Evolutionary conservation across 169 alveolate species (phyloP).

Genomic region (Cryptosporidium muris): DNA sequence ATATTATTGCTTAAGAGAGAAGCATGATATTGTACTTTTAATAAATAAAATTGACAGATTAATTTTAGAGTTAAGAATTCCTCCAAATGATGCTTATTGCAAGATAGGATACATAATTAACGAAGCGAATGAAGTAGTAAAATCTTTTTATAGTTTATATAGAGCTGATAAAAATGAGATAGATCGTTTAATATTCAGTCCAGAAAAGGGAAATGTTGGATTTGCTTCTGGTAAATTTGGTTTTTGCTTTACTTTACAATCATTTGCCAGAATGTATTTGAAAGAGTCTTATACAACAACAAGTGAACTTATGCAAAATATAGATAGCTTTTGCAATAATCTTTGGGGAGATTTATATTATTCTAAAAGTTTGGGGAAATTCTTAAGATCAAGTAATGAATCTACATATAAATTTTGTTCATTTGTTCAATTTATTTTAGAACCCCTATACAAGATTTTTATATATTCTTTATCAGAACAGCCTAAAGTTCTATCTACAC

Average conservation of each 20-base stretch:
- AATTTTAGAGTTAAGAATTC: conserved; percentile 94
- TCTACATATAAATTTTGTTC: conserved; percentile 85
- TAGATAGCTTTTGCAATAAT: conserved; percentile 80
- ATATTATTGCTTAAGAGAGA: conserved; percentile 82
- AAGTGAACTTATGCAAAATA: conserved; percentile 16
- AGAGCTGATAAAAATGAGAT: neutral
- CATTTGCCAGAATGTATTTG: conserved; percentile 90
- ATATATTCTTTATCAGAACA: conserved; percentile 95
- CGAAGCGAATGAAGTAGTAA: conserved; percentile 4
- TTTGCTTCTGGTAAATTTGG: conserved; percentile 94
- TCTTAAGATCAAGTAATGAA: conserved; percentile 76
- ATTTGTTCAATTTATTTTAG: conserved; percentile 96
- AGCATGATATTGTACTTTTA: conserved; percentile 80
- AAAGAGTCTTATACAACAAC: conserved; percentile 1
- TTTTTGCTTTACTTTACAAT: conserved; percentile 90
- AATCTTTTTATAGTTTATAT: conserved; percentile 6
- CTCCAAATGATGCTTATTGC: conserved; percentile 99
- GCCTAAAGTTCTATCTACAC: conserved; percentile 89
- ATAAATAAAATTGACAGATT: conserved; percentile 96
- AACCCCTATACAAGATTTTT: conserved; percentile 97
- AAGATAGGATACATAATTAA: conserved; percentile 84
- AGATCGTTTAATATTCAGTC: conserved; percentile 69
- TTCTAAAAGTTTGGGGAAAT: conserved; percentile 81
- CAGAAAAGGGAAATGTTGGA: conserved; percentile 92
- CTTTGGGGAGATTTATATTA: conserved; percentile 91